Base-by-base conservation (phyloP, 1,139 yeast species). In the Diutina catenulata region DNA sequence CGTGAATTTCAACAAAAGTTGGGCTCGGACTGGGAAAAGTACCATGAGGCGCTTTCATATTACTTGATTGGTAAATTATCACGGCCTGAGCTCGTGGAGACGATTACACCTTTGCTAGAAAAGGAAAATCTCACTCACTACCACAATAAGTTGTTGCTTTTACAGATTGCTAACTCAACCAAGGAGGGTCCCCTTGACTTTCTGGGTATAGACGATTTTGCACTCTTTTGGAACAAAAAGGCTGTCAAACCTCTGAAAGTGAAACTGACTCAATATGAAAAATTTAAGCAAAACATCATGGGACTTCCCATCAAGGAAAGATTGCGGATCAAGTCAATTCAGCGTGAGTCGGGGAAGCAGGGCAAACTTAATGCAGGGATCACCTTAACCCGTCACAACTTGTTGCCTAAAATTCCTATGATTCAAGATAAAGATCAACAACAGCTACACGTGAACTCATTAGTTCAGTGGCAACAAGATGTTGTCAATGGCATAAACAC, bases 401-500 rank as follows among this genome's bases (percentile, higher is more conserved):
- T 82, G 52, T 69, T 88, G 40, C 97, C 98, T 1, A 83, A 81
- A 49, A 79, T 91, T 15, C 98, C 99, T 4, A 77, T 81, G 55
- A 75, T 80, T 27, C 73, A 75, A 44, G 79, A 74, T 45, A 67
- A 71, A 43, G 75, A 46, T 53, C 68, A 66, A 46, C 74, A 65
- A 46, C 72, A 63, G 45, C 52, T 64, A 41, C 70, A 62, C 43
- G 70, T 68, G 28, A 65, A 77, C 50, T 71, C 76, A 56, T 62
- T 87, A 47, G 71, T 76, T 40, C 80, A 80, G 48, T 87, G 95
- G 94, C 87, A 93, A 22, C 95, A 87, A 55, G 98, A 93, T 53
- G 87, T 91, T 20, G 73, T 81, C 38, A 88, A 80, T 51, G 94
- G 94, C n/a, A 74, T 86, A 40, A 86, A 84, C 48, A 76, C 93